phyloP scores from a whole-genome alignment of 2,329 filamentous ascomycete species.

The Arachnomyces sp. region DNA sequence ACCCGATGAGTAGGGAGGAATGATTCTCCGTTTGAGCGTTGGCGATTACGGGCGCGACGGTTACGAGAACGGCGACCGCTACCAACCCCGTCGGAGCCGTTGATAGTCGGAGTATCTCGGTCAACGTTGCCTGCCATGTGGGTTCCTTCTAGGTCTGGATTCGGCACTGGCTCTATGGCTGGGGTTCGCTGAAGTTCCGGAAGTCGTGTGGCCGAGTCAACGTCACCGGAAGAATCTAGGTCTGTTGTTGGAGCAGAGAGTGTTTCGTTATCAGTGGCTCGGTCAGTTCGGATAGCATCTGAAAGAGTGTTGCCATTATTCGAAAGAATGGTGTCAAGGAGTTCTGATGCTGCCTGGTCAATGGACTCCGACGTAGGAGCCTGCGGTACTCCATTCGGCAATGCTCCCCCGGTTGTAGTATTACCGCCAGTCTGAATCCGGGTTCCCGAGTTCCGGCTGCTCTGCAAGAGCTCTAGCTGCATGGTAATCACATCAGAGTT shows the following conservation, averaged over 20 bases:
- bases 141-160: slow-evolving; percentile 13
- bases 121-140: background rate
- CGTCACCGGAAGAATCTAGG: background rate
- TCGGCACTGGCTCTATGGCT: slow-evolving; percentile 8
- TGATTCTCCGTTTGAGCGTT: slow-evolving; percentile 7
- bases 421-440: slow-evolving; percentile 13
- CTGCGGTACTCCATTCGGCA: slow-evolving; percentile 10
- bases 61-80: too few relatives aligned
- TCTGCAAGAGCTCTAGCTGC: slow-evolving; percentile 33
- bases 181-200: slow-evolving; percentile 3
- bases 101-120: too few relatives aligned
- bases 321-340: slow-evolving; percentile 29
- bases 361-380: slow-evolving; percentile 17
- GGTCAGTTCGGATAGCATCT: slow-evolving; percentile 11
- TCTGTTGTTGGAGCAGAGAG: slow-evolving; percentile 17
- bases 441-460: slow-evolving; percentile 21
- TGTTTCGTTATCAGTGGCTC: slow-evolving; percentile 16
- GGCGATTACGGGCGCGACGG: slow-evolving; percentile 2
- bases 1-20: slow-evolving; percentile 27
- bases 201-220: too few relatives aligned
- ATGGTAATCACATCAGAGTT: slow-evolving; percentile 38
- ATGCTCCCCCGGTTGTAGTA: slow-evolving; percentile 11
- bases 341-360: slow-evolving; percentile 19
- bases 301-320: slow-evolving; percentile 21
- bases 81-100: too few relatives aligned